Base-by-base conservation (phyloP, 257 asterid species). In the Nicotiana obtusifolia region DNA sequence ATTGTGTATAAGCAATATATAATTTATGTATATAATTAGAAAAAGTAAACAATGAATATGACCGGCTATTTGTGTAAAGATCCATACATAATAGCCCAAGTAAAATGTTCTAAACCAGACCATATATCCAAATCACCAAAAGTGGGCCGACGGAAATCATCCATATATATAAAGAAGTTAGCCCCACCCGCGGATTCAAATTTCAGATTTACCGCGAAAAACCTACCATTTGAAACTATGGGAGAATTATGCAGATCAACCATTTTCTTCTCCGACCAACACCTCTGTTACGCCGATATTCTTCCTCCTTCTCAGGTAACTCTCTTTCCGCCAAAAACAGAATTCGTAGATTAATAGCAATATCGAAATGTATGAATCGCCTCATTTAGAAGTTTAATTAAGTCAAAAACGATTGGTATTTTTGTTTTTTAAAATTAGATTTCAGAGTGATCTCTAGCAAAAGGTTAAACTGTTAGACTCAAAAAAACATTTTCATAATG, bases 231-330 rank as follows among this genome's bases (percentile, higher is more conserved):
- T 20, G 6, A 49, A 15, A 3, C 56, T 60, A 92, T 94, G 97
- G 95, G 90, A 49, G 95, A 92, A n/a, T 86, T 94, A 78, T 71
- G 87, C 84, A 81, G 87, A 86, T 89, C 91, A 81, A 91, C 99
- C 80, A 81, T 91, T 81, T 92, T 95, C 91, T 91, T 87, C 85
- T 89, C 97, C 62, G 97, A 95, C 88, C 97, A 94, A 83, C 91
- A 84, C 81, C 94, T 91, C 57, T 88, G 92, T 84, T 85, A 87
- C 65, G 98, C 99, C 86, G 98, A 95, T 86, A 89, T 91, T 71
- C 90, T 95, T 71, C 84, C 93, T 17, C 89, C 97, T 20, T 67
- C 89, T 8, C 90, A 93, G 94, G 99, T 92, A 61, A 15, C 14
- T 49, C 7, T 0, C 37, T 41, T 3, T 41, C 49, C 49, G 1